These are phyloP conservation scores for Teratosphaeria viscida DNA, from an alignment of 2,329 filamentous ascomycete species.

Conservation along the genomic window DNA sequence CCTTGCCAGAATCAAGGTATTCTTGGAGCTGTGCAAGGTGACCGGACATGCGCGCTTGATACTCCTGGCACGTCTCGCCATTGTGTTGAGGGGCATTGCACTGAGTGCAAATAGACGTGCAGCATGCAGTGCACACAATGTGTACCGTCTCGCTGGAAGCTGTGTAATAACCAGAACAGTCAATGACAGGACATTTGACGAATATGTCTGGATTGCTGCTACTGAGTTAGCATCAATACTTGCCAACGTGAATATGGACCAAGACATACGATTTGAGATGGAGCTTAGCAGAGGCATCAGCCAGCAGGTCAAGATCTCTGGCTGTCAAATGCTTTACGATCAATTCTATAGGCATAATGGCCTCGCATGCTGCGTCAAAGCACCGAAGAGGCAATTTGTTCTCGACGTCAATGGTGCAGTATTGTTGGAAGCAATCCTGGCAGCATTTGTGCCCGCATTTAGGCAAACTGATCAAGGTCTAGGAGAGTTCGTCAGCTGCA, in stretches of 20 bases:
- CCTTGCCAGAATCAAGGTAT: not conserved
- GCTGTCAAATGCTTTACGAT: not conserved
- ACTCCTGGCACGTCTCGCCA: conserved; percentile 5
- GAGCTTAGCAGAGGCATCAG: not conserved
- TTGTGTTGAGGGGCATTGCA: conserved; percentile 4
- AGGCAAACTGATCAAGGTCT: not conserved
- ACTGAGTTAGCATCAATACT: not conserved
- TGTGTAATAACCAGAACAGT: conserved; percentile 2
- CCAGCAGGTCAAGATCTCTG: not conserved
- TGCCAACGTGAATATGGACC: not conserved
- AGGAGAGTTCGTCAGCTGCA: not conserved
- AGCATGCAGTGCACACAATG: conserved; percentile 5
- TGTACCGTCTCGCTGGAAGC: not conserved
- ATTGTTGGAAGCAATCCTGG: conserved; percentile 3
- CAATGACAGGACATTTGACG: conserved; percentile 1
- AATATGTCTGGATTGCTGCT: conserved; percentile 1
- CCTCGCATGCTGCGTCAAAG: not conserved
- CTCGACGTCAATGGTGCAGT: conserved; percentile 1
- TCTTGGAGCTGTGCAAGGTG: not conserved
- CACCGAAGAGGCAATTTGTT: conserved; percentile 3
- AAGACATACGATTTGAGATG: not conserved
- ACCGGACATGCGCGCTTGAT: not conserved
- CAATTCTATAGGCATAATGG: not conserved
- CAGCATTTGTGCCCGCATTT: conserved; percentile 5
- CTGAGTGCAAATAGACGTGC: conserved; percentile 4